These are phyloP conservation scores for Hygrocybe punicea DNA, from an alignment of 768 basidiomycete genomes.

Conservation along the genomic window DNA sequence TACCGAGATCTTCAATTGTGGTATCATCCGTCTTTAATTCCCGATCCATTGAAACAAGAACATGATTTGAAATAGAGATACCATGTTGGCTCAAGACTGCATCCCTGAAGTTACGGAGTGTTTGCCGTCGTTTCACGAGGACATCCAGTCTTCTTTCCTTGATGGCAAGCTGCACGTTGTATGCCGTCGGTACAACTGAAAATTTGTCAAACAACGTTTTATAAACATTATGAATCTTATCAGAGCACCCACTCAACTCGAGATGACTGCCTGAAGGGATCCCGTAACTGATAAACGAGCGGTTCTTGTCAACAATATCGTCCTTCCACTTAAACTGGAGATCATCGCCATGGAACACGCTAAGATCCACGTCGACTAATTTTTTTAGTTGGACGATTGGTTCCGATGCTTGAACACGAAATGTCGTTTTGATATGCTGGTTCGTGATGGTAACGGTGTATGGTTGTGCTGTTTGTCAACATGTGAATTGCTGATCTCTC, in stretches of 20 bases:
- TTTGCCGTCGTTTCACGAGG: background rate
- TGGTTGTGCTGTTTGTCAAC: background rate
- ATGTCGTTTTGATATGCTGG: background rate
- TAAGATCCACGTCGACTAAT: background rate
- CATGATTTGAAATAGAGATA: conserved; percentile 3
- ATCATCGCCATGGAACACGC: background rate
- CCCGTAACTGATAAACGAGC: background rate
- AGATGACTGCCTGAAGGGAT: background rate
- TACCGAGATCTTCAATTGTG: conserved; percentile 6
- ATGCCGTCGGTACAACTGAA: background rate
- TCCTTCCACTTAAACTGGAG: background rate
- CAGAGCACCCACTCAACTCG: background rate
- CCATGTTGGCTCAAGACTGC: conserved; percentile 6
- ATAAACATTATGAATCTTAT: background rate
- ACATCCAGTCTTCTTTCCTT: conserved; percentile 6
- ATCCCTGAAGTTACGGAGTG: conserved; percentile 9
- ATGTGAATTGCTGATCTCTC: too few species aligned
- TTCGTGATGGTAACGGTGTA: background rate
- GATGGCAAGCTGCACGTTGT: background rate
- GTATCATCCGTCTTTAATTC: conserved; percentile 8
- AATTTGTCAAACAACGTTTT: background rate
- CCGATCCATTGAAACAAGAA: conserved; percentile 8
- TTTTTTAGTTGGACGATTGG: background rate
- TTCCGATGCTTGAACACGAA: background rate
- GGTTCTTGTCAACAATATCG: background rate